Base-by-base conservation (phyloP, 768 basidiomycete genomes). In the Leccinum obscurum region DNA sequence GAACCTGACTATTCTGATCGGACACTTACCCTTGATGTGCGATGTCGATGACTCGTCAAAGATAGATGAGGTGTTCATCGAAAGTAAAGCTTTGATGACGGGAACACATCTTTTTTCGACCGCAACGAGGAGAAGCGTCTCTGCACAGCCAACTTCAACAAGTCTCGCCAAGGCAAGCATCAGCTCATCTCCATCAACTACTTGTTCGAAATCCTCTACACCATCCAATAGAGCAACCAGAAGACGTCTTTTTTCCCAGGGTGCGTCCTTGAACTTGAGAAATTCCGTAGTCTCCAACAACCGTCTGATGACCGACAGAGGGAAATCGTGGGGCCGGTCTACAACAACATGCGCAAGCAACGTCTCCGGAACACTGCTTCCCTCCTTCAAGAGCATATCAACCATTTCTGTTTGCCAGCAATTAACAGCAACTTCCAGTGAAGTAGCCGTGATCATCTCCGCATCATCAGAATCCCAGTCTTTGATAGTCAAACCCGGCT, bases 31-130 rank as follows among this genome's bases (percentile, higher is more conserved):
- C 10, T 48, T 48, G 46, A 10, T 48, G 20, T 22, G 10, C 3
- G 46, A 7, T 20, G 46, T 13, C 46, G 20, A 13, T 48, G 46
- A 48, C 46, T 48, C 22, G 13, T 22, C 10, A 48, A 48, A 22
- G 20, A 0, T 17, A 20, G 46, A 48, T 5, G 46, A 10, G 20
- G 20, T 48, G 22, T 10, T 6, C n/a, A 13, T 13, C 10, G 1
- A 20, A 48, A 22, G 20, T 13, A 48, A 78, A 15, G 32, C 9
- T 17, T 13, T 26, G 8, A 58, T 14, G 8, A 46, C n/a, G 1
- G 24, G 26, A n/a, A 58, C 20, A 10, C 39, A 58, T 24, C 56
- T 30, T 14, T 22, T 46, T 34, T 48, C 51, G 8, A 58, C 50
- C 2, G 60, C 60, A 26, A 48, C 6, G 8, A 52, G 41, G n/a